These are phyloP conservation scores for Pontederia paniculata DNA, from an alignment of 176 grass and related monocot genomes.

Conservation along the genomic window DNA sequence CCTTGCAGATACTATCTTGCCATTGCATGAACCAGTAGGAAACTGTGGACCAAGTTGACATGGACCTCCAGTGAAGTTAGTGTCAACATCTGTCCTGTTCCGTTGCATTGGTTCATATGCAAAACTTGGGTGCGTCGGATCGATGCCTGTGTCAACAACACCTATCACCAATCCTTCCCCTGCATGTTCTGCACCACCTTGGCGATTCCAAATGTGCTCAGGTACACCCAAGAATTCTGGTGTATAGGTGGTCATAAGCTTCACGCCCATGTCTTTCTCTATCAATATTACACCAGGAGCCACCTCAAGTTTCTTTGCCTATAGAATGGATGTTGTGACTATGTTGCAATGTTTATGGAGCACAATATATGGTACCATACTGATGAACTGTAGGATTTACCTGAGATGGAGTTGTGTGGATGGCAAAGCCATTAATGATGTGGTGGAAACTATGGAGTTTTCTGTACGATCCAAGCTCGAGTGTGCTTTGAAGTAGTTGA, in stretches of 20 bases:
- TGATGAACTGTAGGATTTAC: not conserved
- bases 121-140: conserved; percentile 46
- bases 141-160: conserved; percentile 51
- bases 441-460: conserved; percentile 62
- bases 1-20: conserved; percentile 50
- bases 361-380: not conserved
- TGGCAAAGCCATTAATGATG: conserved; percentile 50
- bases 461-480: conserved; percentile 18
- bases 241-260: conserved; percentile 53
- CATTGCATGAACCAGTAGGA: conserved; percentile 43
- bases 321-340: not conserved
- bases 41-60: conserved; percentile 26
- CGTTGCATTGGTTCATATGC: conserved; percentile 20
- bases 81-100: not conserved
- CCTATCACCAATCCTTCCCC: conserved; percentile 50
- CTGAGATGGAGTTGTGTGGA: conserved; percentile 33
- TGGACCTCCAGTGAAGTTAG: not conserved
- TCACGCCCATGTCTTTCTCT: conserved; percentile 36
- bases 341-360: not conserved
- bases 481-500: conserved; percentile 25
- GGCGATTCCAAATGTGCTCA: conserved; percentile 16
- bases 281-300: conserved; percentile 28
- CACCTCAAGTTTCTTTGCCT: conserved; percentile 26
- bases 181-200: not conserved
- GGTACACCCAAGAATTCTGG: conserved; percentile 36